A percentile compares a stretch with the other conserved stretches of the same genome.
Conservation (phyloP, 805 yeast species). For the Candida quercuum region DNA sequence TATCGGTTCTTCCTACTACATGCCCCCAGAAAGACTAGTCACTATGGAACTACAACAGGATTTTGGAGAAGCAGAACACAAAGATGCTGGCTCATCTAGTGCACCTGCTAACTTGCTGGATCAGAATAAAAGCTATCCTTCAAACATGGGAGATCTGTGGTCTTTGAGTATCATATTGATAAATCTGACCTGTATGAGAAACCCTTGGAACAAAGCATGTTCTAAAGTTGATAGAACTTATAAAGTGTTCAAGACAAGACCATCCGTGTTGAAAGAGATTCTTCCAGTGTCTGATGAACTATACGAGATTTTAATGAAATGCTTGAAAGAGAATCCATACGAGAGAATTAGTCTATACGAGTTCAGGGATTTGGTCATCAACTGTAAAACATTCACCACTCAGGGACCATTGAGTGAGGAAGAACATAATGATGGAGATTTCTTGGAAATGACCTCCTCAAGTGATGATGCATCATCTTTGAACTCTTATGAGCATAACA, state of each 20-base stretch:
- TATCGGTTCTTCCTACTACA: slow-evolving; percentile 83
- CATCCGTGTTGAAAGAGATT: slow-evolving; percentile 53
- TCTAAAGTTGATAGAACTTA: slow-evolving; percentile 54
- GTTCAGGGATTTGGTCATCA: slow-evolving; percentile 14
- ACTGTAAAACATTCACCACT: slow-evolving; percentile 16
- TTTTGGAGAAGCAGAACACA: slow-evolving; percentile 27
- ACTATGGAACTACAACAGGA: slow-evolving; percentile 17
- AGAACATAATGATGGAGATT: slow-evolving; percentile 5
- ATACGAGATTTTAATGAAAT: slow-evolving; percentile 39
- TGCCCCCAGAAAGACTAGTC: slow-evolving; percentile 84
- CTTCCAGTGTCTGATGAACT: slow-evolving; percentile 69
- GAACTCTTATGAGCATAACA: slow-evolving; percentile 2
- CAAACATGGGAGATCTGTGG: slow-evolving; percentile 82
- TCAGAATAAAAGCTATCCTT: slow-evolving; percentile 42
- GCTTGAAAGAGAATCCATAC: slow-evolving; percentile 28
- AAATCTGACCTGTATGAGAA: slow-evolving; percentile 75
- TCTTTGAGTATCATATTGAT: slow-evolving; percentile 76
- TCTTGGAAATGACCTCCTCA: not conserved
- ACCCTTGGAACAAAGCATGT: slow-evolving; percentile 87
- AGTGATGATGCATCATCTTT: not conserved
- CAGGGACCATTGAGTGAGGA: slow-evolving; percentile 16
- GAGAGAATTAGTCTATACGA: slow-evolving; percentile 24
- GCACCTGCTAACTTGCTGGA: no score
- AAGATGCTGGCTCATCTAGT: no score
- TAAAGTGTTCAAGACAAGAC: slow-evolving; percentile 52